Conservation (phyloP, 148 eudicot genomes). For the Fagopyrum homotropicum region DNA sequence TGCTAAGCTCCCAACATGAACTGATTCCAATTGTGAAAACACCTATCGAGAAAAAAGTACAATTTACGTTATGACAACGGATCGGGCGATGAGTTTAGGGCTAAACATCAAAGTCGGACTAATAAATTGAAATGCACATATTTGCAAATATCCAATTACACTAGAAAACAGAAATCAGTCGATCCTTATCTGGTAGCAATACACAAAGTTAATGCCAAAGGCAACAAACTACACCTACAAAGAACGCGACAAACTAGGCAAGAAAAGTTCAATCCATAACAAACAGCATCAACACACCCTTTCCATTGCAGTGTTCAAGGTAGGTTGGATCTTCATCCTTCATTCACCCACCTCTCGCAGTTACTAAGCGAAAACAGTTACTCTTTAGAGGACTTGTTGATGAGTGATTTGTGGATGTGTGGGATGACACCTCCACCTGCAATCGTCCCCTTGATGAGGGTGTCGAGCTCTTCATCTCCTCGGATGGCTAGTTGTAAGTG, state of each 20-base stretch:
- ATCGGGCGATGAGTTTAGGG: neutral
- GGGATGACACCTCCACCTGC: constrained; percentile 98
- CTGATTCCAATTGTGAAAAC: neutral
- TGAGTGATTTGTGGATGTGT: constrained; percentile 36
- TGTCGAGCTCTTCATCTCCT: constrained; percentile 91
- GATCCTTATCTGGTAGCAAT: neutral
- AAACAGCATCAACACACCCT: constrained; percentile 9
- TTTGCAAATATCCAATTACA: neutral
- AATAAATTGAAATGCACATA: neutral
- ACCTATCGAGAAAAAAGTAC: neutral
- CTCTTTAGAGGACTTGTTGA: constrained; percentile 15
- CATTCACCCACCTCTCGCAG: neutral
- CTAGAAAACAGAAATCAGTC: neutral
- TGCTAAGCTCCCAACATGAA: neutral
- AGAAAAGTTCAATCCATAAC: neutral
- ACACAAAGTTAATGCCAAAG: neutral
- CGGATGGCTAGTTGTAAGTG: constrained; percentile 86
- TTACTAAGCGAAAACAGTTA: neutral
- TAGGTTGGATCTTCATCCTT: neutral
- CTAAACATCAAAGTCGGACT: neutral
- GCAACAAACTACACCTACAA: constrained; percentile 8
- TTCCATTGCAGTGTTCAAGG: neutral
- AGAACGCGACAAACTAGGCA: neutral
- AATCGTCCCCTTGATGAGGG: constrained; percentile 92
- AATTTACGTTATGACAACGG: too few relatives aligned